These are phyloP conservation scores for Pyricularia sp. DNA, from an alignment of 2,329 filamentous ascomycete species.

Conservation along the genomic window DNA sequence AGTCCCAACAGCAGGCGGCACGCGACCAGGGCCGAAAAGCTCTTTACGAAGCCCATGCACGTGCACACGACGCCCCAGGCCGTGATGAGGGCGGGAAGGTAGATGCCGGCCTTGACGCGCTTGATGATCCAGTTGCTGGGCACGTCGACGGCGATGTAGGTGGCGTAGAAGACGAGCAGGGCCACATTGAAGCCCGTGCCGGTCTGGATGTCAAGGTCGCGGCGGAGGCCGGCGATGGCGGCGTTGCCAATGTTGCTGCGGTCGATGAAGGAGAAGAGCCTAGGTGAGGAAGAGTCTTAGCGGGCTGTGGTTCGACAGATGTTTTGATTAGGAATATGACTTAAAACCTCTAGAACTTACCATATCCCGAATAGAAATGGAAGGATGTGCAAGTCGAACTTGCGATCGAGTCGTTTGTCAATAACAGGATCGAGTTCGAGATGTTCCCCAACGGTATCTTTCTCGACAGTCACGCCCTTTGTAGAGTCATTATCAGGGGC, in stretches of 20 bases:
- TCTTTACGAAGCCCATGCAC: constrained; percentile 15
- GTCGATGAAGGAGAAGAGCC: constrained; percentile 12
- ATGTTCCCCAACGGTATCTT: background rate
- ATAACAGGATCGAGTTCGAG: background rate
- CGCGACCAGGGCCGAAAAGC: constrained; percentile 10
- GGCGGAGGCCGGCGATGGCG: constrained; percentile 10
- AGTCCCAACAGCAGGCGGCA: constrained; percentile 39
- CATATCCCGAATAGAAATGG: constrained; percentile 6
- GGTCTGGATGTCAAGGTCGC: constrained; percentile 7
- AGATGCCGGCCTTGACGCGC: constrained; percentile 51
- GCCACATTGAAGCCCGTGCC: constrained; percentile 50
- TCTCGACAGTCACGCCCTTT: background rate
- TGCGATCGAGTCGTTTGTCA: constrained; percentile 9
- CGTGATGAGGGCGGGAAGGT: constrained; percentile 56
- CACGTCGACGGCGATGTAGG: constrained; percentile 56
- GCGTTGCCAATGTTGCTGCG: constrained; percentile 9
- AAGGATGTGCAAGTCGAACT: constrained; percentile 9
- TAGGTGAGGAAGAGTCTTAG: background rate
- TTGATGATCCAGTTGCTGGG: constrained; percentile 59
- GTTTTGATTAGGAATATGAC: no score
- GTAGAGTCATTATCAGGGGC: background rate
- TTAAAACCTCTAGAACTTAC: background rate
- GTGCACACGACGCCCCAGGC: constrained; percentile 21
- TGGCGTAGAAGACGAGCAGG: constrained; percentile 57
- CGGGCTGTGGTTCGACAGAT: no score